Evolutionary conservation across 768 basidiomycete species (phyloP).

Genomic region (Leucogyrophana mollusca): DNA sequence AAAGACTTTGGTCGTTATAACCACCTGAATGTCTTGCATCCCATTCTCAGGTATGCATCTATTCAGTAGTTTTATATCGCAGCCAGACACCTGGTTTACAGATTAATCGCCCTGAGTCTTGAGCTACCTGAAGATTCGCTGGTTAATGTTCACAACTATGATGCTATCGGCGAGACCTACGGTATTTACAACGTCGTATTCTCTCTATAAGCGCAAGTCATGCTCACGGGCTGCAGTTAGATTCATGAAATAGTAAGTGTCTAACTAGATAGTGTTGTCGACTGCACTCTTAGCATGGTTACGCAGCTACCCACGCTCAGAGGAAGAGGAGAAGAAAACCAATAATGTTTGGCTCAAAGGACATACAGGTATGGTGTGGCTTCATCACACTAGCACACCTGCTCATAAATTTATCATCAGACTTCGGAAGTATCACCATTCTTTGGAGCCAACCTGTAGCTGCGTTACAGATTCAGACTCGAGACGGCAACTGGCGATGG

Average conservation of each 20-base stretch:
- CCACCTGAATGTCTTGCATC: slow-evolving; percentile 50
- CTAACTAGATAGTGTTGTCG: not conserved
- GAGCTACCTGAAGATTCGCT: slow-evolving; percentile 55
- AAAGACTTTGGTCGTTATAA: slow-evolving; percentile 48
- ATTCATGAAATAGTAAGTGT: slow-evolving; percentile 64
- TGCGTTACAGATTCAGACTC: slow-evolving; percentile 54
- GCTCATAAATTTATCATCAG: slow-evolving; percentile 19
- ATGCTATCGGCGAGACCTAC: slow-evolving; percentile 40
- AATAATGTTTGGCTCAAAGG: slow-evolving; percentile 62
- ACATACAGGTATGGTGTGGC: slow-evolving; percentile 43
- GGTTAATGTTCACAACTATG: slow-evolving; percentile 45
- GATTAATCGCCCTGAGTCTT: slow-evolving; percentile 49
- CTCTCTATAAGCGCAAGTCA: too few species aligned
- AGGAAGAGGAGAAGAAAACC: slow-evolving; percentile 48
- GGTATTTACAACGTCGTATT: slow-evolving; percentile 31
- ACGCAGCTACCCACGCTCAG: slow-evolving; percentile 46
- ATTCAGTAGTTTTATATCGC: not conserved
- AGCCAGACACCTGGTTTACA: slow-evolving; percentile 13
- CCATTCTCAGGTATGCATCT: slow-evolving; percentile 38
- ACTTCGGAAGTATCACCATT: slow-evolving; percentile 55
- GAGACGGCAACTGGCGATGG: slow-evolving; percentile 55
- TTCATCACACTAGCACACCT: too few species aligned
- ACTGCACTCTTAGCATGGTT: not conserved
- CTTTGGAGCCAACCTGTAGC: slow-evolving; percentile 62
- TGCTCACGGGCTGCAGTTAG: slow-evolving; percentile 37